A percentile compares a stretch with the other conserved stretches of the same genome.
These are phyloP conservation scores for Cordyceps tenuipes DNA, from an alignment of 2,329 filamentous ascomycete genomes.

Conservation along the genomic window DNA sequence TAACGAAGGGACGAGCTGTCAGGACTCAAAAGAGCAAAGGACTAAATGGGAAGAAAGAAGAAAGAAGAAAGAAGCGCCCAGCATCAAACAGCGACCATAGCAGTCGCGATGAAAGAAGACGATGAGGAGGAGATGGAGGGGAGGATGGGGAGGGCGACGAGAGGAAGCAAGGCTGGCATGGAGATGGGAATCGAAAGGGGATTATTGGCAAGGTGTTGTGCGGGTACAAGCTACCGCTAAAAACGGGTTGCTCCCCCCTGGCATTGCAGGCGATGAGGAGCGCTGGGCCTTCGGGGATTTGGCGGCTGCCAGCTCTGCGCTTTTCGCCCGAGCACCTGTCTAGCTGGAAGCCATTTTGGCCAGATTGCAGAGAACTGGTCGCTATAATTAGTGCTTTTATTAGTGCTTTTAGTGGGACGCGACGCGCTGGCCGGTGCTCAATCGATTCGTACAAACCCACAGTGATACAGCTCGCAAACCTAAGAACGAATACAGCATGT, in stretches of 20 bases:
- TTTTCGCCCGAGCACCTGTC: neutral
- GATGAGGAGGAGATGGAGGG: neutral
- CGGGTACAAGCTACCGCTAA: neutral
- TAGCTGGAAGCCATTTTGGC: neutral
- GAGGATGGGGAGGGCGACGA: neutral
- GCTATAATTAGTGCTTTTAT: conserved; percentile 7
- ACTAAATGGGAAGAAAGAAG: conserved; percentile 16
- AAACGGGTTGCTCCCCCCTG: neutral
- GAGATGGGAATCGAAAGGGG: conserved; percentile 4
- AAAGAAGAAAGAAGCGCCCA: conserved; percentile 12
- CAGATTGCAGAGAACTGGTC: conserved; percentile 7
- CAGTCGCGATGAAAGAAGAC: conserved; percentile 14
- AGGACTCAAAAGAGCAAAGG: conserved; percentile 20
- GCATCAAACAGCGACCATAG: conserved; percentile 11
- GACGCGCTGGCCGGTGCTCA: neutral
- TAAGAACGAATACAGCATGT: neutral
- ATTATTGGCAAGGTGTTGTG: neutral
- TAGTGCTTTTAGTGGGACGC: conserved; percentile 9
- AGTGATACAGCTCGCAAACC: too few relatives aligned
- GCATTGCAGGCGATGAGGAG: conserved; percentile 1
- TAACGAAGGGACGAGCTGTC: conserved; percentile 29
- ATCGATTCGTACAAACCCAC: too few relatives aligned
- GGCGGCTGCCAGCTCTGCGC: neutral
- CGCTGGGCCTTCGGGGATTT: neutral
- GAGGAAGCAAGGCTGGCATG: neutral